A percentile compares a stretch with the other conserved stretches of the same genome.
phyloP scores from a whole-genome alignment of 495 filamentous ascomycete genomes.

The Podospora australis region DNA sequence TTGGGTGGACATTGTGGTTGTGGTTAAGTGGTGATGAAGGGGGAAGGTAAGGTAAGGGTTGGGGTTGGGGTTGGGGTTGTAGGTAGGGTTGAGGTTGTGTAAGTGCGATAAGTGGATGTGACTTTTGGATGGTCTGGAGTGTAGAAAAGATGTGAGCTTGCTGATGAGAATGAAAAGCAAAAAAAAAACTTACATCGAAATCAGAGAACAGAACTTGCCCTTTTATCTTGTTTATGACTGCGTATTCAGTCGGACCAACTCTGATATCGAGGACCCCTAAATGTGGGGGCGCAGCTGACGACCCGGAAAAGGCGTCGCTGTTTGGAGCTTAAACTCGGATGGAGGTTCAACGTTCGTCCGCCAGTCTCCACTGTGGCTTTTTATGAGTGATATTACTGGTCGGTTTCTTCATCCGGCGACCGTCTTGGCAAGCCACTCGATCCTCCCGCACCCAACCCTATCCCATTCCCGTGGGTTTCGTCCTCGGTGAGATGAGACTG shows the following conservation, averaged over 20 bases:
- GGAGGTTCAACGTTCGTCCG: slow-evolving; percentile 8
- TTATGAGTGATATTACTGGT: not conserved
- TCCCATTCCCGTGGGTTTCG: too few relatives aligned
- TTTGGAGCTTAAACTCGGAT: not conserved
- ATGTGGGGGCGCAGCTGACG: not conserved
- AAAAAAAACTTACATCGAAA: not conserved
- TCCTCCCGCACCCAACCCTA: too few relatives aligned
- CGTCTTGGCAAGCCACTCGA: slow-evolving; percentile 10
- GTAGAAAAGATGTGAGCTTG: not conserved
- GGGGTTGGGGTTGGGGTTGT: not conserved
- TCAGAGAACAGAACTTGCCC: not conserved
- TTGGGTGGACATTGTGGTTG: slow-evolving; percentile 9
- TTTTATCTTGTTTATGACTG: not conserved
- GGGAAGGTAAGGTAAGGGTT: not conserved
- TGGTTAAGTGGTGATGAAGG: slow-evolving; percentile 1
- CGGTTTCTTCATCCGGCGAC: not conserved
- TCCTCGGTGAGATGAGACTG: too few relatives aligned
- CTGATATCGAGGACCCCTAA: not conserved
- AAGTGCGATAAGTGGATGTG: not conserved
- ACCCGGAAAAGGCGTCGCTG: not conserved
- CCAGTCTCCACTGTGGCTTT: slow-evolving; percentile 11
- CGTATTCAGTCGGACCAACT: not conserved
- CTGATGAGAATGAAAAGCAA: not conserved
- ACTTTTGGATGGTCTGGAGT: not conserved
- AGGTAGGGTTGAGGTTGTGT: not conserved